These are phyloP conservation scores for Clarireedia homoeocarpa DNA, from an alignment of 2,329 filamentous ascomycete genomes.

Conservation along the genomic window DNA sequence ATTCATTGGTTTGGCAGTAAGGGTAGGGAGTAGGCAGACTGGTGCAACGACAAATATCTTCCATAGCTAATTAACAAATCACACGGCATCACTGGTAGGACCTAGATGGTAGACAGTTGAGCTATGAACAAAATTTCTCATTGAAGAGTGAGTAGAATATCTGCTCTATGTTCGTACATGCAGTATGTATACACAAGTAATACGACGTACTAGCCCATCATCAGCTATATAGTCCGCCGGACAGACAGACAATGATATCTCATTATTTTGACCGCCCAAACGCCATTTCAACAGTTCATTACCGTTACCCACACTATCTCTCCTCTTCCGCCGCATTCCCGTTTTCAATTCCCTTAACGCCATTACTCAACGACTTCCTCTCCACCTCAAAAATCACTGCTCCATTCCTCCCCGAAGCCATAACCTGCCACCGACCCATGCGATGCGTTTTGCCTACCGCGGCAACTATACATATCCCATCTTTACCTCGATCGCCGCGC, in stretches of 20 bases:
- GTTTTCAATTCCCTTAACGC: slow-evolving; percentile 7
- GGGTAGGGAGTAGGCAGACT: no score
- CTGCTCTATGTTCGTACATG: background rate
- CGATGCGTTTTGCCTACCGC: slow-evolving; percentile 82
- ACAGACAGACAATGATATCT: background rate
- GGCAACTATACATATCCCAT: slow-evolving; percentile 77
- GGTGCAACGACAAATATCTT: no score
- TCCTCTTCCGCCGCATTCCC: slow-evolving; percentile 4
- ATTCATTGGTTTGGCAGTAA: no score
- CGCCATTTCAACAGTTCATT: background rate
- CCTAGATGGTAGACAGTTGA: background rate
- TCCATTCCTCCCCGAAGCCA: slow-evolving; percentile 62
- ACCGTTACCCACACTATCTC: background rate
- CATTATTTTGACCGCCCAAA: background rate
- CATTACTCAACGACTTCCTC: slow-evolving; percentile 27
- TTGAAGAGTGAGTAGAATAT: background rate
- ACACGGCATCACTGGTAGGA: background rate
- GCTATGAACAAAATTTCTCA: background rate
- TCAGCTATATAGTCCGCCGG: slow-evolving; percentile 5
- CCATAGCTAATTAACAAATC: background rate
- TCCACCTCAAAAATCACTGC: slow-evolving; percentile 84
- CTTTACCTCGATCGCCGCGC: slow-evolving; percentile 65
- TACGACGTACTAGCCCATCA: background rate
- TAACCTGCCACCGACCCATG: slow-evolving; percentile 67
- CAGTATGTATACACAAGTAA: background rate